A percentile compares a stretch with the other conserved stretches of the same genome.
These are phyloP conservation scores for Leucocoprinus birnbaumii DNA, from an alignment of 768 basidiomycete species.

Conservation along the genomic window DNA sequence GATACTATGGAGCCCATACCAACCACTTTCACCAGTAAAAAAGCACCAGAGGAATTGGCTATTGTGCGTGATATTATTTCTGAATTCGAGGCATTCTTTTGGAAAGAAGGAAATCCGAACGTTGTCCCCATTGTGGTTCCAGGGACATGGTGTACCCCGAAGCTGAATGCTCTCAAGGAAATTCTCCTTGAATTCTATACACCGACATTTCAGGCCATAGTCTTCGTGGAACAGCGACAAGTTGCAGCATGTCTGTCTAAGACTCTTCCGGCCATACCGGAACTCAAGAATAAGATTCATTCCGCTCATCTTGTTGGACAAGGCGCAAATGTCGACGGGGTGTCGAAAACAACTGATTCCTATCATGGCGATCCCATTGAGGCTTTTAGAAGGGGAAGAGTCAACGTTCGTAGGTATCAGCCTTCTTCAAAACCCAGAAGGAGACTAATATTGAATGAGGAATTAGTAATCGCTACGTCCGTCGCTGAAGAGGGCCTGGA, in stretches of 20 bases:
- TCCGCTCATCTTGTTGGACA: slow-evolving; percentile 73
- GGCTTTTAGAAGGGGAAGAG: slow-evolving; percentile 58
- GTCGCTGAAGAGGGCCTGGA: slow-evolving; percentile 94
- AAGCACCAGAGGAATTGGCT: slow-evolving; percentile 34
- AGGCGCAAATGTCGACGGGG: slow-evolving; percentile 42
- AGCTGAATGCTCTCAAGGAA: slow-evolving; percentile 61
- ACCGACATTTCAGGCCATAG: slow-evolving; percentile 69
- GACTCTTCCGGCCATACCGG: slow-evolving; percentile 58
- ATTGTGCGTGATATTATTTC: slow-evolving; percentile 35
- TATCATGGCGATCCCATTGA: slow-evolving; percentile 59
- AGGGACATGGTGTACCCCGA: slow-evolving; percentile 71
- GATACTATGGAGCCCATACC: slow-evolving; percentile 16
- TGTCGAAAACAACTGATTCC: slow-evolving; percentile 35
- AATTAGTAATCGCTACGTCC: slow-evolving; percentile 72
- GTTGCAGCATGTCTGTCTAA: slow-evolving; percentile 68
- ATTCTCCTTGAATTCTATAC: slow-evolving; percentile 54
- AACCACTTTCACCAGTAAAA: slow-evolving; percentile 16
- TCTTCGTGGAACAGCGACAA: slow-evolving; percentile 87
- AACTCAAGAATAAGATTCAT: slow-evolving; percentile 52
- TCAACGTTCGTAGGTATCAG: slow-evolving; percentile 62
- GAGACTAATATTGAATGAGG: slow-evolving; percentile 7
- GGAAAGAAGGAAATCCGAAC: slow-evolving; percentile 25
- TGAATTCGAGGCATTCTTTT: slow-evolving; percentile 48
- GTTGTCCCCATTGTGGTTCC: slow-evolving; percentile 39
- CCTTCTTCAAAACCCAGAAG: background rate